Base-by-base conservation (phyloP, 345 rosid species). In the Hibiscus trionum region DNA sequence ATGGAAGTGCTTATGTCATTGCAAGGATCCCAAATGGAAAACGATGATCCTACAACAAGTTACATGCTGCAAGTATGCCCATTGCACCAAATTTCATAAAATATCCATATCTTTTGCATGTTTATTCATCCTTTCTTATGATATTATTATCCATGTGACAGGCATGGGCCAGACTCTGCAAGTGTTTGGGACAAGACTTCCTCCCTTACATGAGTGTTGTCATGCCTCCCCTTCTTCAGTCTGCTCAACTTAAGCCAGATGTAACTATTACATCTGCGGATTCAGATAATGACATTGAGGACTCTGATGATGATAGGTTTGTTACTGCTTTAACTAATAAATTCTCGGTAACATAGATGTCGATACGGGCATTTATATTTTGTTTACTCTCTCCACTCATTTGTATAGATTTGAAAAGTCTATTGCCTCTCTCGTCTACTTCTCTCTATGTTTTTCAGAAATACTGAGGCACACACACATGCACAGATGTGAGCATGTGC, bases 151-250 rank as follows among this genome's bases (percentile, higher is more conserved):
- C 35, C 35, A 60, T 77, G 60, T 75, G 71, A 19, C 77, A 95
- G 98, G 99, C 98, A 27, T 95, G 99, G 99, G 98, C 99, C 69
- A 87, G 99, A 79, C 97, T 95, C 57, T 95, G 99, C 90, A 95
- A 95, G 80, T 95, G 99, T 80, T 80, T 95, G 77, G 99, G 99
- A 50, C 98, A 91, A 76, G 99, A 95, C 80, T 95, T 95, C 79
- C 90, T 95, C 74, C 99, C 99, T 47, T 95, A 95, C 70, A 95
- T 95, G 99, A 85, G 82, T 56, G 93, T 95, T 79, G 99, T 95
- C 64, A 95, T 95, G 99, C 99, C 99, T 46, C 96, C 98, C 71
- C 78, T 95, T 83, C 96, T 95, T 29, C 96, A 81, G 79, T 95
- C 99, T 81, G 97, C 99, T 79, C 98, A 95, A 77, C 94, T 95